These are phyloP conservation scores for Xylariaceae sp. DNA, from an alignment of 2,329 filamentous ascomycete species.

Conservation along the genomic window DNA sequence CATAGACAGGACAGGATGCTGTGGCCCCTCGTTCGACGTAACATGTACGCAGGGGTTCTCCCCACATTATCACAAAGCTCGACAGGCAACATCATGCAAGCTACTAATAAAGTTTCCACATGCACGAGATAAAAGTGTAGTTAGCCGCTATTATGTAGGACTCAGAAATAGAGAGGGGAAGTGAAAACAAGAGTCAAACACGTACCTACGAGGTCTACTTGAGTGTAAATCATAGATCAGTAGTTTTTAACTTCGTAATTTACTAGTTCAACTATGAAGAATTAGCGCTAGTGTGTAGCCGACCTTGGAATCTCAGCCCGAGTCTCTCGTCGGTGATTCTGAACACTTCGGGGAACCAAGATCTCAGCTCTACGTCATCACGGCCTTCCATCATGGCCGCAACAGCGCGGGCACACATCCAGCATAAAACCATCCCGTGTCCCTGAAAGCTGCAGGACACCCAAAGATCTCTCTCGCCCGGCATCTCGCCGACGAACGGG, in stretches of 20 bases:
- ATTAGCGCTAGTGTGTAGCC: conserved; percentile 23
- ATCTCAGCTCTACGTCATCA: conserved; percentile 37
- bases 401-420: conserved; percentile 61
- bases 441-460: conserved; percentile 65
- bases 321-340: conserved; percentile 50
- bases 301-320: conserved; percentile 39
- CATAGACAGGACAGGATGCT: too few species aligned
- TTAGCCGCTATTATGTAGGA: too few species aligned
- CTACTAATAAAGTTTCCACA: too few species aligned
- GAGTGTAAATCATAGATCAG: neutral
- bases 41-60: too few species aligned
- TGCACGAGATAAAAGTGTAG: too few species aligned
- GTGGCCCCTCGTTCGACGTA: too few species aligned
- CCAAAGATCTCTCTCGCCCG: conserved; percentile 52
- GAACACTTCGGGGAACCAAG: conserved; percentile 59
- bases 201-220: too few species aligned
- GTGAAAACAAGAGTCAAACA: too few species aligned
- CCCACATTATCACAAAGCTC: too few species aligned
- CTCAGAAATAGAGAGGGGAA: too few species aligned
- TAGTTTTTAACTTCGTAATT: neutral
- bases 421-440: conserved; percentile 67
- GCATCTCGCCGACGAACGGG: conserved; percentile 55
- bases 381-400: conserved; percentile 53
- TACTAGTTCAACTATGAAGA: neutral
- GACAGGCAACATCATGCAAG: too few species aligned